A percentile compares a stretch with the other conserved stretches of the same genome.
phyloP scores from a whole-genome alignment of 2,329 filamentous ascomycete genomes.

The Xylaria multiplex region DNA sequence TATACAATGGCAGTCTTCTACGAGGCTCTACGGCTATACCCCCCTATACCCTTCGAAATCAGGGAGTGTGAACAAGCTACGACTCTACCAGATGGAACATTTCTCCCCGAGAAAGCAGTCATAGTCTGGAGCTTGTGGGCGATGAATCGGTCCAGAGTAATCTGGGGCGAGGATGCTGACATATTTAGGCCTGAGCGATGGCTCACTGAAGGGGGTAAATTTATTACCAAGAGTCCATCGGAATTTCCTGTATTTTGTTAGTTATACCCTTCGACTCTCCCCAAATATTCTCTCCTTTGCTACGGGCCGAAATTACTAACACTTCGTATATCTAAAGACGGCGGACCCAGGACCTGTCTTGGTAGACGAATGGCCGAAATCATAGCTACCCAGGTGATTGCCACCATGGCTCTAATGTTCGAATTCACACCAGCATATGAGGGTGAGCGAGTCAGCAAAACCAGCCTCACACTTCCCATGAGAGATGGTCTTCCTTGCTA shows the following conservation, averaged over 20 bases:
- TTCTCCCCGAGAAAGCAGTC: constrained; percentile 63
- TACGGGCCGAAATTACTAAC: constrained; percentile 11
- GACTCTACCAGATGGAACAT: constrained; percentile 69
- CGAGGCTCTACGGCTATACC: constrained; percentile 69
- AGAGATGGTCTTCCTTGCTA: constrained; percentile 65
- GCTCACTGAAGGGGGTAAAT: constrained; percentile 55
- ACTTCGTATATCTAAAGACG: constrained; percentile 43
- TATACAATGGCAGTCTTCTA: constrained; percentile 71
- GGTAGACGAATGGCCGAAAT: constrained; percentile 73
- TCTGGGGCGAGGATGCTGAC: constrained; percentile 67
- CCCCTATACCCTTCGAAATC: constrained; percentile 73
- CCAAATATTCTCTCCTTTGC: neutral
- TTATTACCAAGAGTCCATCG: constrained; percentile 58
- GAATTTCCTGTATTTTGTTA: constrained; percentile 72
- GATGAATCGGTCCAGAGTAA: constrained; percentile 66
- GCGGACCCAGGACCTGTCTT: constrained; percentile 68
- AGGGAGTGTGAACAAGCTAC: constrained; percentile 65
- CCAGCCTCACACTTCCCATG: constrained; percentile 72
- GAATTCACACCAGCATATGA: constrained; percentile 59
- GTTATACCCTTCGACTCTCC: neutral
- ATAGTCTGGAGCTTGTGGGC: constrained; percentile 73
- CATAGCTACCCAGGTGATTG: constrained; percentile 66
- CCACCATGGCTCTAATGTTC: constrained; percentile 60
- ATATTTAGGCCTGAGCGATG: constrained; percentile 67
- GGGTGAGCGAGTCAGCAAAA: constrained; percentile 64